Conservation (phyloP, 257 asterid genomes). For the Cruciata laevipes region DNA sequence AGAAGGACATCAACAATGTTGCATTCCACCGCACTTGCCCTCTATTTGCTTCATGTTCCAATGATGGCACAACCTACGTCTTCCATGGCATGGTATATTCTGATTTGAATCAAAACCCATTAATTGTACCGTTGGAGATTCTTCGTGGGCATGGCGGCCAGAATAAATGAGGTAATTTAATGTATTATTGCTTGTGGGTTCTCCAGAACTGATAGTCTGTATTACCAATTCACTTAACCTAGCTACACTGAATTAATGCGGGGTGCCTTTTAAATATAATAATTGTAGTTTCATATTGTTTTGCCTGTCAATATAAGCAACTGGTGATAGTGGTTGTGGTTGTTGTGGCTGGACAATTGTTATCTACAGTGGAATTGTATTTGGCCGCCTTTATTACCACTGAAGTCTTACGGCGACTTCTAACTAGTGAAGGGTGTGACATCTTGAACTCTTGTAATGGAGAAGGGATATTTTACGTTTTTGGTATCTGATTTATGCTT, state of each 20-base stretch:
- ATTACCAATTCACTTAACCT: neutral
- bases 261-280: neutral
- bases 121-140: constrained; percentile 78
- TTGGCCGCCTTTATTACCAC: neutral
- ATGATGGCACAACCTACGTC: constrained; percentile 80
- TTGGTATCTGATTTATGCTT: neutral
- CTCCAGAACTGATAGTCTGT: too few species aligned
- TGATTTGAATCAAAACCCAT: constrained; percentile 81
- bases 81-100: constrained; percentile 96
- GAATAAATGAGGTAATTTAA: constrained; percentile 82
- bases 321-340: neutral
- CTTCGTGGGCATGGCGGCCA: constrained; percentile 89
- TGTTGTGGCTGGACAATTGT: neutral
- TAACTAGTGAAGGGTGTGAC: neutral
- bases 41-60: constrained; percentile 82
- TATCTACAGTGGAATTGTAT: neutral
- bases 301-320: neutral
- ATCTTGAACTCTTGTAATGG: neutral
- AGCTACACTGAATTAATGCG: neutral
- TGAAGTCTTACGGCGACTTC: neutral
- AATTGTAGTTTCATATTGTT: neutral
- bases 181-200: too few species aligned
- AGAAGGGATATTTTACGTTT: neutral
- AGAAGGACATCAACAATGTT: constrained; percentile 69
- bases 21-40: constrained; percentile 90